A percentile compares a stretch with the other conserved stretches of the same genome.
phyloP scores from a whole-genome alignment of 2,329 filamentous ascomycete genomes.

The Curvularia eragrostidis region DNA sequence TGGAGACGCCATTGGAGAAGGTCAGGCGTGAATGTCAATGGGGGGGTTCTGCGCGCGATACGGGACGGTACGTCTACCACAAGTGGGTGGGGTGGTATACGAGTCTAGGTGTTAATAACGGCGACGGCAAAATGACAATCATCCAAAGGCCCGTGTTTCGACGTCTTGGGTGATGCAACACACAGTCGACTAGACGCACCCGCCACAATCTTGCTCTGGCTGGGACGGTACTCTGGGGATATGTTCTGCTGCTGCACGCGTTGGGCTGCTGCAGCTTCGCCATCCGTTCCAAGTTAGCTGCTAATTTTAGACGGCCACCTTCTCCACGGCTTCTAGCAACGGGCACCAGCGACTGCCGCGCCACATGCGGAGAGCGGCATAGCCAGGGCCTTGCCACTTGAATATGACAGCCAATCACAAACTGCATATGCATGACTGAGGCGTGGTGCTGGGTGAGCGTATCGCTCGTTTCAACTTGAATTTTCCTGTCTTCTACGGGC shows the following conservation, averaged over 20 bases:
- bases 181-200: conserved; percentile 24
- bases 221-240: conserved; percentile 19
- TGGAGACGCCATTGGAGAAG: conserved; percentile 43
- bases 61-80: conserved; percentile 34
- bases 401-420: conserved; percentile 31
- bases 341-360: conserved; percentile 11
- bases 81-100: conserved; percentile 41
- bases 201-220: conserved; percentile 23
- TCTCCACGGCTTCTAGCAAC: conserved; percentile 18
- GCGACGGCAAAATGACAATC: conserved; percentile 39
- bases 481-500: conserved; percentile 24
- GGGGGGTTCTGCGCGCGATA: conserved; percentile 25
- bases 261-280: conserved; percentile 24
- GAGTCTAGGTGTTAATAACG: conserved; percentile 41
- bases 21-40: conserved; percentile 32
- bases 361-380: conserved; percentile 9
- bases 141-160: conserved; percentile 37
- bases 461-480: conserved; percentile 35
- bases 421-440: conserved; percentile 21
- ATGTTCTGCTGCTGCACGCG: conserved; percentile 20
- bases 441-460: conserved; percentile 29
- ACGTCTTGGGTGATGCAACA: conserved; percentile 29
- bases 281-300: conserved; percentile 11
- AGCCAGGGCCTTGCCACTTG: conserved; percentile 1
- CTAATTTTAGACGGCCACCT: conserved; percentile 29